phyloP scores from a whole-genome alignment of 2,329 filamentous ascomycete species.

The Verticillium klebahnii region DNA sequence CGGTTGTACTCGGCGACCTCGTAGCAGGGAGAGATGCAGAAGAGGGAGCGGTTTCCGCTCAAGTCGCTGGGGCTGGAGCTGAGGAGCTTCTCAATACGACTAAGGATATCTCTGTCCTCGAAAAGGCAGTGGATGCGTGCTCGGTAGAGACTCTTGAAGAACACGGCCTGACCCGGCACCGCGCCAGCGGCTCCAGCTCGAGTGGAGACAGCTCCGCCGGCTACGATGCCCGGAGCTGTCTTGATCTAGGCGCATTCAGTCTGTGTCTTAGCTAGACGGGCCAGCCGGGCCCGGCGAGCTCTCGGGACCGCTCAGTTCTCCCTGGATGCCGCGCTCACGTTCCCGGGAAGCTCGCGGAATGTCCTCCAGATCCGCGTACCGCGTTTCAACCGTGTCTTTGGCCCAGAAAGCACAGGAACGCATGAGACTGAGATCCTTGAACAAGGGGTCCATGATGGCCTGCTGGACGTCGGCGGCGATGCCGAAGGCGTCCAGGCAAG shows the following conservation, averaged over 20 bases:
- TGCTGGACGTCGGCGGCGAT: conserved; percentile 5
- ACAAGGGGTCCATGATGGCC: conserved; percentile 14
- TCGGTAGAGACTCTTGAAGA: conserved; percentile 9
- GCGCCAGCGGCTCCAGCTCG: background rate
- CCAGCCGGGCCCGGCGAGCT: background rate
- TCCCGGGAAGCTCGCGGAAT: conserved; percentile 8
- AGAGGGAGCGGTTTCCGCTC: background rate
- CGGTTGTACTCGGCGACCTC: conserved; percentile 12
- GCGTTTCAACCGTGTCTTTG: conserved; percentile 12
- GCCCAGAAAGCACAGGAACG: conserved; percentile 12
- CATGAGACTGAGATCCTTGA: conserved; percentile 10
- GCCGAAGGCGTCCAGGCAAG: conserved; percentile 6
- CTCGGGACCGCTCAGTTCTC: background rate
- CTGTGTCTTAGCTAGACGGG: background rate
- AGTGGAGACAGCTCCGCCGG: background rate
- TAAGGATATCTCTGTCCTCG: conserved; percentile 2
- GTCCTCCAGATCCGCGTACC: conserved; percentile 10
- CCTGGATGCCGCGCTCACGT: background rate
- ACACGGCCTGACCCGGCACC: background rate
- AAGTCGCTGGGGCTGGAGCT: conserved; percentile 7
- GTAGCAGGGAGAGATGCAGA: conserved; percentile 10
- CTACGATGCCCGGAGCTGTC: background rate
- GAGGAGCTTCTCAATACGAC: background rate
- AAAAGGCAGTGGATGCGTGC: conserved; percentile 6
- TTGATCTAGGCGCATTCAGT: background rate